Evolutionary conservation across 2,329 filamentous ascomycete species (phyloP), one percentile per base, ranked within the genome.

Genomic region (Blastomyces parvus): DNA sequence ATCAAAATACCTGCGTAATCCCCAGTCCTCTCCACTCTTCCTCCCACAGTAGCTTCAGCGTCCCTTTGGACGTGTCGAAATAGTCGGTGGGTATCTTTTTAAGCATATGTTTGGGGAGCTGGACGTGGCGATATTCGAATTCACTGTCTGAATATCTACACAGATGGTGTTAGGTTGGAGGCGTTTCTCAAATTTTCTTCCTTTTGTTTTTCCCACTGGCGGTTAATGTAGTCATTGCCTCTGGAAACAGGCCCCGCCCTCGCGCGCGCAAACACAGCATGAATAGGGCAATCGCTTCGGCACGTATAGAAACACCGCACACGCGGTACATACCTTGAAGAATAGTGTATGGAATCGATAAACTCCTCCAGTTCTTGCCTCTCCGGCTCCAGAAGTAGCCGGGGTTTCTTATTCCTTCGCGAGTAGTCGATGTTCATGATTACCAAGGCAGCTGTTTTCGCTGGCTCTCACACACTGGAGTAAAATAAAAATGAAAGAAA

Each of bases 11-110:
- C 87, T 96, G 93, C 68, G 94, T 99, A 74, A 99, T 99, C 60
- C 94, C 94, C 73, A 99, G 83, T 44, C 89, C 91, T 78, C 94
- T 87, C 94, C 94, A 99, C 80, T 99, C 94, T 69, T 97, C 93
- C 77, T 99, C 94, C 92, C 93, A 97, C 66, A 99, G 80, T 69
- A 99, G 81, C 81, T 97, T 99, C 77, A 99, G 80, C 6, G 93
- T 97, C 66, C 94, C 94, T 78, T 96, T 91, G 61, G 86, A 81
- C 60, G 86, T 83, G 76, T 97, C 92, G 73, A 96, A 93, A 78
- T 96, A 96, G 67, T 97, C 93, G 75, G 92, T 88, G 25, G 94
- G 94, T 69, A 99, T 97, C 50, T 86, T 89, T 79, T 97, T 97
- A 67, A 99, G 86, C 94, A 99, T 99, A 70, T 91, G 88, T 80